Evolutionary conservation across 768 basidiomycete species (phyloP).

Genomic region (Coprinopsis cinerea): DNA sequence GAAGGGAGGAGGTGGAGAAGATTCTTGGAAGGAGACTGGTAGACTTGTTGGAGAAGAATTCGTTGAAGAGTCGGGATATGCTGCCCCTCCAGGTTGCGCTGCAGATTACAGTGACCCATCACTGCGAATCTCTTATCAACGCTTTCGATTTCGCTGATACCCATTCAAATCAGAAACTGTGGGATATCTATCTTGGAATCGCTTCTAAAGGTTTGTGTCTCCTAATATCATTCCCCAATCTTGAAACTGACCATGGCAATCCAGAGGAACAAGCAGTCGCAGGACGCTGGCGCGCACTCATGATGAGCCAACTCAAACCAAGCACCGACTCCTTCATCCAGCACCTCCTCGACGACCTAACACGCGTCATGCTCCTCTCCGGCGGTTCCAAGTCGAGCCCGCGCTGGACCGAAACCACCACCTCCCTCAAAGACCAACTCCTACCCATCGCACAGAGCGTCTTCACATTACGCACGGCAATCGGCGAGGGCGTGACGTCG

Average conservation of each 20-base stretch:
- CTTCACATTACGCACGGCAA: constrained; percentile 19
- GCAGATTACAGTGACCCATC: neutral
- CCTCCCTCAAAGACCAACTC: constrained; percentile 3
- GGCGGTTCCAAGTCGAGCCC: constrained; percentile 2
- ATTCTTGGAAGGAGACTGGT: constrained; percentile 1
- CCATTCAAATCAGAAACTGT: constrained; percentile 1
- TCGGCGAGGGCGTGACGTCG: constrained; percentile 26
- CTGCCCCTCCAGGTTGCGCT: constrained; percentile 8
- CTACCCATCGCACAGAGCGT: constrained; percentile 3
- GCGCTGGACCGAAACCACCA: neutral
- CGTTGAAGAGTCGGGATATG: neutral
- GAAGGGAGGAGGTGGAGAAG: neutral
- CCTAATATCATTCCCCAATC: neutral
- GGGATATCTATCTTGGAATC: neutral
- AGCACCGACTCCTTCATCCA: neutral
- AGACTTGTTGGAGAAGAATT: constrained; percentile 1
- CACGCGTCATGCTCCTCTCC: neutral
- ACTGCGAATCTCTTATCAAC: neutral
- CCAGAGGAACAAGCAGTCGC: constrained; percentile 37
- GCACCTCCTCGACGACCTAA: neutral
- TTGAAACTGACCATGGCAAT: no score
- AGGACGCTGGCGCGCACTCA: constrained; percentile 37
- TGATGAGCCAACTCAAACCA: constrained; percentile 1
- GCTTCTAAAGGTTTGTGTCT: constrained; percentile 1
- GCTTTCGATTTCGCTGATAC: constrained; percentile 1